A percentile compares a stretch with the other conserved stretches of the same genome.
phyloP scores from a whole-genome alignment of 2,329 filamentous ascomycete species.

The Diaporthe destruens region DNA sequence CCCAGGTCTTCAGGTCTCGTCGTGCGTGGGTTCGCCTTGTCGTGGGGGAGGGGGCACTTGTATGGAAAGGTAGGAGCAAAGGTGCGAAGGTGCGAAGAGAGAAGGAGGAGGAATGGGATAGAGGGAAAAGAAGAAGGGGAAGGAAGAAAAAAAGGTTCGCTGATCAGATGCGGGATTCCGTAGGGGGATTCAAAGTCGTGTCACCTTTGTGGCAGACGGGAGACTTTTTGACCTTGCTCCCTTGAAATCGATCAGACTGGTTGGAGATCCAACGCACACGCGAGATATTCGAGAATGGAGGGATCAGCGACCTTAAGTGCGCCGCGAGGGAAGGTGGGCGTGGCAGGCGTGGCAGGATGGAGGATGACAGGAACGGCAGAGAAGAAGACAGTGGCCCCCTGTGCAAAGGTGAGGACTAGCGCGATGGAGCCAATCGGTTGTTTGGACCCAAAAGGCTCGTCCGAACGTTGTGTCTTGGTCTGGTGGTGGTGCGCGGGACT shows the following conservation, averaged over 20 bases:
- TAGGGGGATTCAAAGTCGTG: constrained; percentile 59
- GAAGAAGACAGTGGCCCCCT: constrained; percentile 40
- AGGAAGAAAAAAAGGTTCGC: constrained; percentile 50
- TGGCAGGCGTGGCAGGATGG: constrained; percentile 1
- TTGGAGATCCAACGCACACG: constrained; percentile 54
- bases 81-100: not conserved
- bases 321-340: constrained; percentile 20
- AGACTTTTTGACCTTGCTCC: constrained; percentile 38
- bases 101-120: no score
- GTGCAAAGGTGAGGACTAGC: constrained; percentile 50
- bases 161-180: constrained; percentile 67
- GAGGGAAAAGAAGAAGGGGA: not conserved
- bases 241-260: constrained; percentile 36
- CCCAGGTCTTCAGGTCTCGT: constrained; percentile 45
- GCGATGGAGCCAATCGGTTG: constrained; percentile 53
- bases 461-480: constrained; percentile 57
- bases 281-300: constrained; percentile 45
- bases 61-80: constrained; percentile 31
- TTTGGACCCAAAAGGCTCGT: constrained; percentile 55
- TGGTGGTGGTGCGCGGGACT: constrained; percentile 57
- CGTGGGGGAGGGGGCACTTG: not conserved
- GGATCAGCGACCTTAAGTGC: constrained; percentile 44
- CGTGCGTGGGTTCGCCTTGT: constrained; percentile 37
- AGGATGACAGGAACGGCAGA: constrained; percentile 36
- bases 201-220: constrained; percentile 48